Evolutionary conservation across 495 filamentous ascomycete species (phyloP), one percentile per base, ranked within the genome.

Genomic region (Lasiosphaeria miniovina): DNA sequence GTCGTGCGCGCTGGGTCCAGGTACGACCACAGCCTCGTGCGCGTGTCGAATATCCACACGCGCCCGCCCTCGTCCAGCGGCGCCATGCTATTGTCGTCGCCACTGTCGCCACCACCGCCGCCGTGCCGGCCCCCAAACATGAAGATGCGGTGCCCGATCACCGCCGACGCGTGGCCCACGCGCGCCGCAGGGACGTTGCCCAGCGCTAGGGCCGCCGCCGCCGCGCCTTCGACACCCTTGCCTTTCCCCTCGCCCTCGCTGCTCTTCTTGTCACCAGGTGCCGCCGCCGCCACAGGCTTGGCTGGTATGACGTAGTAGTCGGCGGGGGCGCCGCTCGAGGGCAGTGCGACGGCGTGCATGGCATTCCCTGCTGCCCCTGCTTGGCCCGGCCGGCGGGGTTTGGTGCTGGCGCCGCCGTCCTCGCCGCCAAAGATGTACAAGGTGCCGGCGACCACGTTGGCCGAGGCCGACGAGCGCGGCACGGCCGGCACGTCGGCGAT

Each of bases 351-450:
- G 38, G 84, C 73, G 66, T 93, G 85, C 67, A 93, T 82, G 61
- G 83, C 80, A 65, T 89, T 89, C 68, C 90, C 87, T 36, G 84
- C 74, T 10, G 85, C 84, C 46, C 81, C 24, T 24, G 24, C 24
- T 24, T 24, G 24, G 24, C 24, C 24, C 24, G 24, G 24, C 24
- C 24, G 24, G 24, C 24, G 24, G 24, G 24, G 24, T 24, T 24
- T 24, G 75, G 58, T 77, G 70, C 38, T 76, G 66, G 34, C 43
- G 43, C 43, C 12, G 43, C 59, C 55, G 34, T 72, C 69, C 67
- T 85, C 81, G 66, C 86, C 86, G 59, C 86, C 87, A 68, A 89
- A 89, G 62, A 89, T 80, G 71, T 88, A 92, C 14, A 85, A 82
- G 49, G 81, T 80, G n/a, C 83, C 79, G 57, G 80, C 80, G 36